A percentile compares a stretch with the other conserved stretches of the same genome.
These are phyloP conservation scores for Candida sojae DNA, from an alignment of 1,139 yeast species.

Conservation along the genomic window DNA sequence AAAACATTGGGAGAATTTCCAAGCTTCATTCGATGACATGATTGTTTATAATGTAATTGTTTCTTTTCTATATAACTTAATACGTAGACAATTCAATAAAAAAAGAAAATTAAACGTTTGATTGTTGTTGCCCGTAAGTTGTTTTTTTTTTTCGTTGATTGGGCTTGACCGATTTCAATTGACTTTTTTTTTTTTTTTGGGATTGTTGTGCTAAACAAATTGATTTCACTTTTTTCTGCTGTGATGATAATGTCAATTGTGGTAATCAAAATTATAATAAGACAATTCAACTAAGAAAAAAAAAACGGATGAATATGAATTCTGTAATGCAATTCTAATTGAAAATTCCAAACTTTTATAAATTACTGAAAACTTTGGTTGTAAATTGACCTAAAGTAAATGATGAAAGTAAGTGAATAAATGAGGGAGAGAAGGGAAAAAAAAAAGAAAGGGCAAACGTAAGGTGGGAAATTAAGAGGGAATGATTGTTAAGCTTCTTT, in stretches of 20 bases:
- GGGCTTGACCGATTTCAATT: slow-evolving; percentile 2
- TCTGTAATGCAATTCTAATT: too few relatives aligned
- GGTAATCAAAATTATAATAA: too few relatives aligned
- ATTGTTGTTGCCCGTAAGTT: slow-evolving; percentile 1
- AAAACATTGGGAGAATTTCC: slow-evolving; percentile 89
- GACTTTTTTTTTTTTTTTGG: background rate
- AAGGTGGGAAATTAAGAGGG: background rate
- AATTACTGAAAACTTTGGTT: too few relatives aligned
- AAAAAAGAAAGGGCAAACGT: background rate
- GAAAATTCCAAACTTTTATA: too few relatives aligned
- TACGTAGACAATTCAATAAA: background rate
- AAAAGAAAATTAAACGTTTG: background rate
- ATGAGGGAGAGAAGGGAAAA: background rate
- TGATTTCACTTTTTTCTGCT: background rate
- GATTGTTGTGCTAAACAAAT: too few relatives aligned
- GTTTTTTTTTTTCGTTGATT: slow-evolving; percentile 1
- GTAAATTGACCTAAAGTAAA: background rate
- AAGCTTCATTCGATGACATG: slow-evolving; percentile 34
- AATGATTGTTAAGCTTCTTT: background rate
- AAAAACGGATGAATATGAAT: too few relatives aligned
- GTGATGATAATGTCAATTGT: background rate
- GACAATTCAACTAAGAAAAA: too few relatives aligned
- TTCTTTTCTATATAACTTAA: background rate
- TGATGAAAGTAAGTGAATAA: background rate
- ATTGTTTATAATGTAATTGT: background rate